Evolutionary conservation across 176 grass and related monocot species (phyloP).

Genomic region (Typha latifolia): DNA sequence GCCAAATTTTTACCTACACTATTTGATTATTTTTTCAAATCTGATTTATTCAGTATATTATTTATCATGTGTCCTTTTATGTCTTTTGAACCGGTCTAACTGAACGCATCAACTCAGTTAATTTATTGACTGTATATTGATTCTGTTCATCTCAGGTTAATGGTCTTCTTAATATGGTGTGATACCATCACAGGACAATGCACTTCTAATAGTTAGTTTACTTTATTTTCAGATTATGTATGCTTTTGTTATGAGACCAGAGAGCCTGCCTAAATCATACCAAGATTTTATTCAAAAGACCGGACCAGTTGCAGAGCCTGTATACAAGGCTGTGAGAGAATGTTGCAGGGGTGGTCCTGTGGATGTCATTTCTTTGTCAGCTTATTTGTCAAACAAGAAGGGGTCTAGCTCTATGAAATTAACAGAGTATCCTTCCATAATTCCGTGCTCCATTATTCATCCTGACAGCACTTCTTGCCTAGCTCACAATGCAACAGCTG

Average conservation of each 20-base stretch:
- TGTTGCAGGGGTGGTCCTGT: conserved; percentile 79
- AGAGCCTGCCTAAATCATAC: conserved; percentile 96
- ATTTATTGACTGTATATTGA: no score
- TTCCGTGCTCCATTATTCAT: conserved; percentile 91
- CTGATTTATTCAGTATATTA: no score
- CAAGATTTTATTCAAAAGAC: conserved; percentile 98
- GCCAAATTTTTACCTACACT: no score
- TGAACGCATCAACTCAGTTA: no score
- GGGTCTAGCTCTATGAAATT: conserved; percentile 42
- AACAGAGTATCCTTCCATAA: conserved; percentile 46
- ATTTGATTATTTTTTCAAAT: no score
- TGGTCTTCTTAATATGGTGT: no score
- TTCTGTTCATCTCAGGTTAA: no score
- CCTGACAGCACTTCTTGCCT: conserved; percentile 74
- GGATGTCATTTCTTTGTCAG: conserved; percentile 53
- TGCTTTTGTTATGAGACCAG: conserved; percentile 95
- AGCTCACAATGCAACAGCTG: conserved; percentile 53
- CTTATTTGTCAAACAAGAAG: conserved; percentile 56
- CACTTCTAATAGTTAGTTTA: no score
- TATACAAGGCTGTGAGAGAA: conserved; percentile 68
- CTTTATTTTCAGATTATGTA: conserved; percentile 83
- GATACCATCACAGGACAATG: no score
- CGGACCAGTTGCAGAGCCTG: conserved; percentile 81
- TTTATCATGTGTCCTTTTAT: no score
- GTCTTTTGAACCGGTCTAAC: no score